Evolutionary conservation across 1,139 yeast species (phyloP).

Genomic region (Ogataea hybrid): DNA sequence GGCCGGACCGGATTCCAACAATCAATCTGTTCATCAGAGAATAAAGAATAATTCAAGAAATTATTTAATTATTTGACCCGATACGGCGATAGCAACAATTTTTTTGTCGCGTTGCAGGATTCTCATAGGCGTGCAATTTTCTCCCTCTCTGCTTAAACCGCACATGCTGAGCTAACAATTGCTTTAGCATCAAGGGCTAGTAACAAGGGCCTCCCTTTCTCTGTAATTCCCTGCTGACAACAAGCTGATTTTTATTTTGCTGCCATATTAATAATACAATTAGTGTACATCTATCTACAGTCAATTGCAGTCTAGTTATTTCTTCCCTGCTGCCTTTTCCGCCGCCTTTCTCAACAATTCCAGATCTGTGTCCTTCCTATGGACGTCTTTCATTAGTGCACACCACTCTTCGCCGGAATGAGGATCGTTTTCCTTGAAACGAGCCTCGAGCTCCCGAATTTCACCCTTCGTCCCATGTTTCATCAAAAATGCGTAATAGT

Average conservation of each 20-base stretch:
- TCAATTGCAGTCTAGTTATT: not conserved
- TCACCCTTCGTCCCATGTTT: constrained; percentile 34
- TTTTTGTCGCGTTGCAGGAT: not conserved
- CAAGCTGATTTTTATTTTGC: too few species aligned
- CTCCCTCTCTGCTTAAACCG: too few species aligned
- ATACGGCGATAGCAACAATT: not conserved
- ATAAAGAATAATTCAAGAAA: not conserved
- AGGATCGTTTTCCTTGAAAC: constrained; percentile 39
- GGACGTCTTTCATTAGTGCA: constrained; percentile 36
- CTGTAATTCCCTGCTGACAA: not conserved
- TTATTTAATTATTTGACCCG: not conserved
- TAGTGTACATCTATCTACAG: not conserved
- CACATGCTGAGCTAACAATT: too few species aligned
- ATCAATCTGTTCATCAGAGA: constrained; percentile 1
- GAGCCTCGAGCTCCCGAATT: constrained; percentile 28
- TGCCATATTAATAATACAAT: not conserved
- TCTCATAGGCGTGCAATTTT: too few species aligned
- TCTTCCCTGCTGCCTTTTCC: not conserved
- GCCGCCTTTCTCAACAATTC: constrained; percentile 18
- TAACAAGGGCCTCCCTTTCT: not conserved
- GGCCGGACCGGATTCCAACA: constrained; percentile 3
- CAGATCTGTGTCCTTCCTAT: constrained; percentile 6
- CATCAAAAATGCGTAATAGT: constrained; percentile 50
- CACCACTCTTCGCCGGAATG: constrained; percentile 62
- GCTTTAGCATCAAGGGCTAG: too few species aligned